Conservation (phyloP, 163 green algal species). For the Prototheca stagnorum region DNA sequence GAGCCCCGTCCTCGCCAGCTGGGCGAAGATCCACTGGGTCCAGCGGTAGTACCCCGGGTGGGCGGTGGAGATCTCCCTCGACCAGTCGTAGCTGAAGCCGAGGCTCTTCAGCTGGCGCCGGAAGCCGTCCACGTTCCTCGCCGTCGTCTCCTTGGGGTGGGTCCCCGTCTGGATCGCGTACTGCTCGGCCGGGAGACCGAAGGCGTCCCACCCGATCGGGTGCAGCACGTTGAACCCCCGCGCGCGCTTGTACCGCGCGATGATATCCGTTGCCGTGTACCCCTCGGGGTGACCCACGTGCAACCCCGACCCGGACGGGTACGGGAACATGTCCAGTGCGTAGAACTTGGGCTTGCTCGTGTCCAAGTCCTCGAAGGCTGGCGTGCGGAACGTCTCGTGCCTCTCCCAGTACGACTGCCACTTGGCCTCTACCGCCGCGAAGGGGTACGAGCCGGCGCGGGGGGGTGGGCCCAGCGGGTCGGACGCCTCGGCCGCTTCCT, state of each 20-base stretch:
- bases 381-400: constrained; percentile 84
- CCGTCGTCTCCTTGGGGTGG: constrained; percentile 79
- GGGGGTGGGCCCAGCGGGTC: too few species aligned
- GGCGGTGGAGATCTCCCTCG: constrained; percentile 81
- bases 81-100: constrained; percentile 96
- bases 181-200: constrained; percentile 94
- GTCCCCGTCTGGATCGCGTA: constrained; percentile 94
- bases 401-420: constrained; percentile 88
- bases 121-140: constrained; percentile 78
- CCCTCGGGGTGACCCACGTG: constrained; percentile 94
- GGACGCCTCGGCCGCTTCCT: too few species aligned
- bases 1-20: constrained; percentile 79
- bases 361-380: constrained; percentile 61
- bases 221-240: constrained; percentile 93
- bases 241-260: constrained; percentile 93
- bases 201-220: constrained; percentile 98
- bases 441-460: constrained; percentile 58
- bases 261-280: constrained; percentile 97
- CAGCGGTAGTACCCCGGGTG: constrained; percentile 91
- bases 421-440: constrained; percentile 77
- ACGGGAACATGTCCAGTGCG: constrained; percentile 98
- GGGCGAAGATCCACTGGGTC: constrained; percentile 99
- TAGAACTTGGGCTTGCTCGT: constrained; percentile 95
- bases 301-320: constrained; percentile 78
- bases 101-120: constrained; percentile 67